Conservation (phyloP, 2,329 filamentous ascomycete genomes). For the Calonectria montana region DNA sequence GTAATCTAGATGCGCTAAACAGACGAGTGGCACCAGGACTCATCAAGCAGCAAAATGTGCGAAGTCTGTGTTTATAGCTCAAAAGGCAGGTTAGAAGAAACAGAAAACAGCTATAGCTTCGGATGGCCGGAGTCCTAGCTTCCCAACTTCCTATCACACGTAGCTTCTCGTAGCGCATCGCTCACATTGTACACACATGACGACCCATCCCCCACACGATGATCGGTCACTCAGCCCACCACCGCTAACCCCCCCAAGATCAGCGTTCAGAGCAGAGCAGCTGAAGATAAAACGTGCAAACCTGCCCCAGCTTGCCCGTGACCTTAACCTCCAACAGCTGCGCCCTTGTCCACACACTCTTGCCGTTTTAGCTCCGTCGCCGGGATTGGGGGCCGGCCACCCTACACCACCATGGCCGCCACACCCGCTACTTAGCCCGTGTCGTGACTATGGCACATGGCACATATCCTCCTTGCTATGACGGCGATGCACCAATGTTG, state of each 20-base stretch:
- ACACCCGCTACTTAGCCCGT: constrained; percentile 8
- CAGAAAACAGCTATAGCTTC: background rate
- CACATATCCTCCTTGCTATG: background rate
- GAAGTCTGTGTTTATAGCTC: background rate
- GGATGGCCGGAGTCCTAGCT: background rate
- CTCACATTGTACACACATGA: constrained; percentile 12
- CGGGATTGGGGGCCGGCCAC: background rate
- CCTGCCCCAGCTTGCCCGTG: background rate
- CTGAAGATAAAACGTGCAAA: background rate
- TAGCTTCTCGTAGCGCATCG: background rate
- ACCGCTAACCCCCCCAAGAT: background rate
- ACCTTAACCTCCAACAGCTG: background rate
- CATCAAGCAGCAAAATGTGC: background rate
- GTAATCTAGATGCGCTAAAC: background rate
- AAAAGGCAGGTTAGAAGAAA: background rate
- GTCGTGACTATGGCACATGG: constrained; percentile 23
- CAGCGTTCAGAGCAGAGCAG: background rate
- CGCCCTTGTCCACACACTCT: background rate
- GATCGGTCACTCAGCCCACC: constrained; percentile 18
- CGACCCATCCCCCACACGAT: background rate
- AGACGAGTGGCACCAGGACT: background rate
- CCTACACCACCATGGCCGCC: constrained; percentile 1
- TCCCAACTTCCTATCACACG: background rate
- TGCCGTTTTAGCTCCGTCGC: background rate
- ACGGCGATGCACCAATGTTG: background rate